Conservation (phyloP, 75 land plant genomes). For the Pinus tabuliformis region DNA sequence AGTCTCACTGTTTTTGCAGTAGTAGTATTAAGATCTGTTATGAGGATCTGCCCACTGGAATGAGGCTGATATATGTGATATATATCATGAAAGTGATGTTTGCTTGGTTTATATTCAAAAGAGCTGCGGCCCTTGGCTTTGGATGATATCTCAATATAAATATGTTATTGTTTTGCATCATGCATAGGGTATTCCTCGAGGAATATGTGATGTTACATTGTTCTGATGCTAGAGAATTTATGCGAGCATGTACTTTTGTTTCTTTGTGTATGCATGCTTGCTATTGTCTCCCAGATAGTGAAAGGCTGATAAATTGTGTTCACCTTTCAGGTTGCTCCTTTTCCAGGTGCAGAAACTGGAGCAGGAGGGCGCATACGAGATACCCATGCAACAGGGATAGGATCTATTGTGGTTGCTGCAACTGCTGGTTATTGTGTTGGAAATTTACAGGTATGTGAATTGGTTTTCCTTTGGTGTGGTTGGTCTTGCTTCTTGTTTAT, state of each 20-base stretch:
- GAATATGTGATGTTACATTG: not conserved
- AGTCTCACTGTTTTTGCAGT: no score
- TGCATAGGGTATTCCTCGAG: not conserved
- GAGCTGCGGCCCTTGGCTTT: not conserved
- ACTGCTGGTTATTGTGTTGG: conserved; percentile 98
- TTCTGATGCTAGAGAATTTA: not conserved
- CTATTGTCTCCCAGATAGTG: not conserved
- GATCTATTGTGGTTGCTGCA: conserved; percentile 90
- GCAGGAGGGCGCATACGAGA: conserved; percentile 96
- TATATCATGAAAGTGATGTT: not conserved
- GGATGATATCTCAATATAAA: not conserved
- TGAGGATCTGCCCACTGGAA: no score
- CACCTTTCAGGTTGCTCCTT: conserved; percentile 74
- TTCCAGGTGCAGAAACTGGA: conserved; percentile 97
- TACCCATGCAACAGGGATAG: conserved; percentile 98
- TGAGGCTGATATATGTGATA: no score
- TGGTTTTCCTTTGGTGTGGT: not conserved
- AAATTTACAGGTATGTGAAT: conserved; percentile 55
- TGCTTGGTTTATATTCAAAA: not conserved
- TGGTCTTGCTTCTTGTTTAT: not conserved
- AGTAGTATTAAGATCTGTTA: no score
- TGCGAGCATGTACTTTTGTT: not conserved
- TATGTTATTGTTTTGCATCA: not conserved
- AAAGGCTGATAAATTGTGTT: not conserved
- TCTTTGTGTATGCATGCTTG: not conserved